Evolutionary conservation across 2,329 filamentous ascomycete genomes (phyloP).

Genomic region (Pseudogymnoascus sp.): DNA sequence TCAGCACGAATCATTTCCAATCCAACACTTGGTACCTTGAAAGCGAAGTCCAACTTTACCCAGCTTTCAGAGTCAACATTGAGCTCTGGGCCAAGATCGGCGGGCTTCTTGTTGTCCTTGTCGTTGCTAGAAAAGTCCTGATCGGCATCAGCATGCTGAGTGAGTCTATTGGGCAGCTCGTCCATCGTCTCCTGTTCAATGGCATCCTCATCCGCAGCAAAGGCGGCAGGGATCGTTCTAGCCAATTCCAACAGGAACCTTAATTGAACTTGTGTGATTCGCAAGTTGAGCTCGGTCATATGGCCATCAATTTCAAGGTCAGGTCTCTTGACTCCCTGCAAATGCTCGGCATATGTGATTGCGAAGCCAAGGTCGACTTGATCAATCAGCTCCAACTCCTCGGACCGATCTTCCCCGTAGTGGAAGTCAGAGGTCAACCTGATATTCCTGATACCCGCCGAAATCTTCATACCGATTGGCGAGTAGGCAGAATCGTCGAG

Average conservation of each 20-base stretch:
- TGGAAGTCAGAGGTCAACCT: conserved; percentile 83
- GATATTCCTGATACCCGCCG: conserved; percentile 85
- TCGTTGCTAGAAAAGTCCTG: background rate
- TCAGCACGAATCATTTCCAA: conserved; percentile 76
- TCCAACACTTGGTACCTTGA: conserved; percentile 79
- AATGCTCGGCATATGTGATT: conserved; percentile 85
- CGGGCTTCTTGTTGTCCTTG: conserved; percentile 34
- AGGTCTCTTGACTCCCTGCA: conserved; percentile 65
- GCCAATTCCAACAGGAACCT: conserved; percentile 84
- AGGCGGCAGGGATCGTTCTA: conserved; percentile 78
- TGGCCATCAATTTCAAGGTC: conserved; percentile 86
- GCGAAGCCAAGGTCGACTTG: conserved; percentile 92
- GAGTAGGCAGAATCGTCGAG: conserved; percentile 68
- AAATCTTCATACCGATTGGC: conserved; percentile 78
- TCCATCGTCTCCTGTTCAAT: conserved; percentile 66
- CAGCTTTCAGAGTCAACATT: conserved; percentile 62
- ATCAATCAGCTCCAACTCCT: conserved; percentile 94
- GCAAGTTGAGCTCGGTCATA: conserved; percentile 88
- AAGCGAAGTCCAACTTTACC: conserved; percentile 89
- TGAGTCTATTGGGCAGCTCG: conserved; percentile 52
- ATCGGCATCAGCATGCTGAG: background rate
- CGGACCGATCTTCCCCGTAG: conserved; percentile 61
- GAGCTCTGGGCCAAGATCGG: conserved; percentile 62
- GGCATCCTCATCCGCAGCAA: conserved; percentile 64
- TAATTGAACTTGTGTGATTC: conserved; percentile 82